Percentiles rank a stretch among this genome's conserved stretches.
These are phyloP conservation scores for Geosmithia morbida DNA, from an alignment of 2,329 filamentous ascomycete species.

Conservation along the genomic window DNA sequence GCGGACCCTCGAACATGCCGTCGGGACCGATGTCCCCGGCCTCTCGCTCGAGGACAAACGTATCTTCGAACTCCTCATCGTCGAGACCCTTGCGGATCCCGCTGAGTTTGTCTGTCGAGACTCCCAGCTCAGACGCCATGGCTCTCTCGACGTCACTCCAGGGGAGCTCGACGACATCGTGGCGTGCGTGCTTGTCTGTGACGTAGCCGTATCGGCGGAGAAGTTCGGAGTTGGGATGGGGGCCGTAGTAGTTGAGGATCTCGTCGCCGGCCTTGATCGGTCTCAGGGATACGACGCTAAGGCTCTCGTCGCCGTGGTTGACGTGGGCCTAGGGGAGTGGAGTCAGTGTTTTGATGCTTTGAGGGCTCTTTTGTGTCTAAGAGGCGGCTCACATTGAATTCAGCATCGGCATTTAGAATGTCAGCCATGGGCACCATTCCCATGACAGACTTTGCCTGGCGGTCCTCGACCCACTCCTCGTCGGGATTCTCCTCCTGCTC, in stretches of 20 bases:
- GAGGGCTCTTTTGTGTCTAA: neutral
- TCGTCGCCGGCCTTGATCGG: slow-evolving; percentile 58
- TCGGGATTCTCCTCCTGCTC: slow-evolving; percentile 43
- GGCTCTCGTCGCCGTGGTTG: slow-evolving; percentile 34
- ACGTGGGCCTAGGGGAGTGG: slow-evolving; percentile 39
- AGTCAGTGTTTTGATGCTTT: too few relatives aligned
- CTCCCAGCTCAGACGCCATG: slow-evolving; percentile 20
- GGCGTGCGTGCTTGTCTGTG: slow-evolving; percentile 60
- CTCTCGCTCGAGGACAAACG: slow-evolving; percentile 52
- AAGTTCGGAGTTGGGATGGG: slow-evolving; percentile 69
- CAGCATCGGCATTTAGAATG: slow-evolving; percentile 76
- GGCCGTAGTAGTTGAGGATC: slow-evolving; percentile 81
- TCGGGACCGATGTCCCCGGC: slow-evolving; percentile 34
- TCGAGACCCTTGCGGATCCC: slow-evolving; percentile 16
- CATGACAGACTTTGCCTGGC: slow-evolving; percentile 44
- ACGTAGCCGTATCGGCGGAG: slow-evolving; percentile 78
- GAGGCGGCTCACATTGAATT: slow-evolving; percentile 53
- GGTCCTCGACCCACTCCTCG: slow-evolving; percentile 52
- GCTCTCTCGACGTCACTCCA: slow-evolving; percentile 41
- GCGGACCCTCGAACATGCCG: slow-evolving; percentile 25
- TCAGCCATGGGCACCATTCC: slow-evolving; percentile 89
- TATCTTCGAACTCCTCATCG: slow-evolving; percentile 54
- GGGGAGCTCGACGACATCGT: slow-evolving; percentile 72
- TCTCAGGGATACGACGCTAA: slow-evolving; percentile 60
- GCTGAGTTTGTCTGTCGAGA: slow-evolving; percentile 21